A percentile compares a stretch with the other conserved stretches of the same genome.
phyloP scores from a whole-genome alignment of 139 green algal species.

The Chlorella sorokiniana region DNA sequence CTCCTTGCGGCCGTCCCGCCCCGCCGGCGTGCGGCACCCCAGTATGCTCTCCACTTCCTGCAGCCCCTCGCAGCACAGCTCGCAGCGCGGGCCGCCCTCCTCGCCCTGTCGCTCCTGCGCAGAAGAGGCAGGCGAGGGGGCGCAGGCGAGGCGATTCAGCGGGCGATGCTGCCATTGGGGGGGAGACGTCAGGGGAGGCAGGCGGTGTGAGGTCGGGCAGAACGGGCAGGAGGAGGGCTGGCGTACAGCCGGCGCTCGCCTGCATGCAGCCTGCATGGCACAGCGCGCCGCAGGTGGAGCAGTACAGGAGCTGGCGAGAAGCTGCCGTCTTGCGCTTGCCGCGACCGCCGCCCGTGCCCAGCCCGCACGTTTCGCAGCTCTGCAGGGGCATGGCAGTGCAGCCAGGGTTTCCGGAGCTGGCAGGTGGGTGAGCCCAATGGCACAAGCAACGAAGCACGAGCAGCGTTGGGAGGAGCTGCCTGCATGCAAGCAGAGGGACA shows the following conservation, averaged over 20 bases:
- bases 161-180: no score
- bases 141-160: neutral
- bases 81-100: neutral
- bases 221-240: neutral
- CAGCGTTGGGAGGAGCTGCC: no score
- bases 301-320: constrained; percentile 4
- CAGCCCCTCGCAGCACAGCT: constrained; percentile 20
- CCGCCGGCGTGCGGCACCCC: constrained; percentile 22
- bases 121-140: neutral
- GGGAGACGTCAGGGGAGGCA: no score
- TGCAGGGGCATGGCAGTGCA: neutral
- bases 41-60: constrained; percentile 20
- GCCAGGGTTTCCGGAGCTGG: no score
- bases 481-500: neutral
- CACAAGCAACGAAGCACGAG: no score
- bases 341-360: neutral
- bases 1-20: neutral
- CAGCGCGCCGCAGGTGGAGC: constrained; percentile 26
- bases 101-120: constrained; percentile 6
- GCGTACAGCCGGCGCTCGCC: neutral
- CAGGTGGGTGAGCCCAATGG: no score
- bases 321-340: neutral
- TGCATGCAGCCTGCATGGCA: constrained; percentile 38
- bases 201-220: no score
- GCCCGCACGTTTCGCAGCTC: constrained; percentile 29